Evolutionary conservation across 1,284 basidiomycete genomes (phyloP), one percentile per base, ranked within the genome.

Genomic region (Sporisorium sorghi): DNA sequence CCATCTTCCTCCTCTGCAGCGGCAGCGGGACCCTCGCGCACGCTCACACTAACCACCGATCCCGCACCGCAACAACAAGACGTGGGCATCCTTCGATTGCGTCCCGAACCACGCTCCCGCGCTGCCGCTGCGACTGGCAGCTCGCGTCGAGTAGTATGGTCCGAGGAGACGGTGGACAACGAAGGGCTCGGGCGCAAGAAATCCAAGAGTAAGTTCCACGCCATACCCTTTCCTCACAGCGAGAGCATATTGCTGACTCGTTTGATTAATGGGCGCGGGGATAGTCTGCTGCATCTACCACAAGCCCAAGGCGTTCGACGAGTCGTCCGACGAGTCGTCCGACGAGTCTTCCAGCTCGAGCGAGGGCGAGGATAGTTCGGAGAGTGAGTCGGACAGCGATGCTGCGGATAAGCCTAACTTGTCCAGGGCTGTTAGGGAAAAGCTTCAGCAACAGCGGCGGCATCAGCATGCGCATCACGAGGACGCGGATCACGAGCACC

Each of bases 231-330:
- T n/a, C n/a, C n/a, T n/a, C n/a, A n/a, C n/a, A 17, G 5, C 8
- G 35, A 5, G 5, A 12, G 12, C 12, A 15, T 3, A 37, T 17
- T 37, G 15, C 35, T 37, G 35, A 37, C 35, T 3, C 10, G 37
- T 19, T 40, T 19, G n/a, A n/a, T n/a, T n/a, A n/a, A n/a, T 19
- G 8, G 10, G 5, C 37, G 15, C 8, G 2, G 5, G 3, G 35
- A 8, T 10, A 40, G 80, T 83, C 49, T 83, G 82, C 53, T 83
- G 82, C 60, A 83, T 83, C 56, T 83, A 78, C 51, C 82, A 83
- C 54, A 83, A 83, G 42, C 80, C 77, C 5, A 68, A 77, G 21
- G 72, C 82, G 0, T 83, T 82, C 49, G 82, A 79, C 56, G 82
- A 83, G 57, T 75, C 70, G 10, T 76, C 72, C 1, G 72, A 73